Percentiles rank a stretch among this genome's conserved stretches.
These are phyloP conservation scores for Globisporangium camurandrum DNA, from an alignment of 352 stramenopile species.

Conservation along the genomic window DNA sequence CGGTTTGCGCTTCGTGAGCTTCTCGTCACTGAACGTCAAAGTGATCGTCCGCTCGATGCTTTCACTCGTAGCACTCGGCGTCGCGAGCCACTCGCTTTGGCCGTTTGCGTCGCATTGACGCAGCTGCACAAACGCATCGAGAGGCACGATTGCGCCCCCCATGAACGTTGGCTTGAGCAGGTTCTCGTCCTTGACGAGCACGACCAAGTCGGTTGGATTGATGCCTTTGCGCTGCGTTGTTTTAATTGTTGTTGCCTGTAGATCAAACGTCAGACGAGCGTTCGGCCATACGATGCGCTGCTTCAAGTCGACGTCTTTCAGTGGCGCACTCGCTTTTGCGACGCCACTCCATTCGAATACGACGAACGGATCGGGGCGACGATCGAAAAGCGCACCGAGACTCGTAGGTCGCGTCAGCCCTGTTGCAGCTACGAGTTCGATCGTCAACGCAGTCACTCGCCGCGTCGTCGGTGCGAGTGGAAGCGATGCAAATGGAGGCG, in stretches of 20 bases:
- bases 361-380: slow-evolving; percentile 31
- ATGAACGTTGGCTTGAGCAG: slow-evolving; percentile 36
- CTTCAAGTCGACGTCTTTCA: slow-evolving; percentile 36
- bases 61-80: not conserved
- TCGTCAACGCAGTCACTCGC: slow-evolving; percentile 12
- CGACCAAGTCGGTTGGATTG: slow-evolving; percentile 15
- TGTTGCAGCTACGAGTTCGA: slow-evolving; percentile 22
- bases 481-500: not conserved
- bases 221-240: slow-evolving; percentile 12
- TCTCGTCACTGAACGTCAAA: slow-evolving; percentile 23
- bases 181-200: slow-evolving; percentile 36
- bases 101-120: not conserved
- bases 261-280: slow-evolving; percentile 16
- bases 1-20: slow-evolving; percentile 25
- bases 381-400: slow-evolving; percentile 26
- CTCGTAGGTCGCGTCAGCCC: slow-evolving; percentile 23
- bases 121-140: slow-evolving; percentile 22
- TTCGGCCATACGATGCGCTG: slow-evolving; percentile 21
- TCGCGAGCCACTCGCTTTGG: slow-evolving; percentile 1
- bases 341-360: slow-evolving; percentile 22
- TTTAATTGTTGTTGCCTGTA: slow-evolving; percentile 4
- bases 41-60: slow-evolving; percentile 11
- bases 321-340: slow-evolving; percentile 8
- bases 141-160: slow-evolving; percentile 24
- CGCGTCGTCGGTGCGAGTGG: not conserved